These are phyloP conservation scores for Pythium chondricola DNA, from an alignment of 352 stramenopile genomes.

Conservation along the genomic window DNA sequence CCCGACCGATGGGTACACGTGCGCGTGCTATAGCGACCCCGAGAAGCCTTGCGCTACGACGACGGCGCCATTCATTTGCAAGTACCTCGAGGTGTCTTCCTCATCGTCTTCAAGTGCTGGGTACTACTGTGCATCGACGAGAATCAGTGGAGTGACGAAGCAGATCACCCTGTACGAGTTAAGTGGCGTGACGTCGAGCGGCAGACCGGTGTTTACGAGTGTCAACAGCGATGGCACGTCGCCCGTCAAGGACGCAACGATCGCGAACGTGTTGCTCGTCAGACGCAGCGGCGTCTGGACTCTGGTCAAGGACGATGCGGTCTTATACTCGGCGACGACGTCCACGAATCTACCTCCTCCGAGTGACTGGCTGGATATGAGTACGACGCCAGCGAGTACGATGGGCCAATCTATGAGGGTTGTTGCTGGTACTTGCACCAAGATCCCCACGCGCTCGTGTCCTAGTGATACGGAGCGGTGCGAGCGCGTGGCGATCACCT, in stretches of 20 bases:
- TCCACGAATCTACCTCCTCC: conserved; percentile 24
- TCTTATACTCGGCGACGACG: conserved; percentile 17
- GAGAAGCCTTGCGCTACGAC: conserved; percentile 33
- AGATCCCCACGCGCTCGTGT: conserved; percentile 21
- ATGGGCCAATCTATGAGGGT: conserved; percentile 25
- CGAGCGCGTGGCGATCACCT: conserved; percentile 35
- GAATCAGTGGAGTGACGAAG: conserved; percentile 12
- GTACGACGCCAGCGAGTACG: conserved; percentile 4
- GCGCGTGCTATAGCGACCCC: conserved; percentile 29
- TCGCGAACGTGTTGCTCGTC: conserved; percentile 24
- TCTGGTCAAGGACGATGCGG: conserved; percentile 16
- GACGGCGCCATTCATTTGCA: conserved; percentile 33
- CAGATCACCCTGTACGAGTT: conserved; percentile 27
- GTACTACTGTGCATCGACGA: conserved; percentile 30
- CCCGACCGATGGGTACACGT: conserved; percentile 50
- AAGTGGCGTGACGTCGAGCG: conserved; percentile 28
- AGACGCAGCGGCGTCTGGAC: conserved; percentile 29
- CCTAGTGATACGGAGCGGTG: conserved; percentile 35
- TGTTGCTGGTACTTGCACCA: conserved; percentile 28
- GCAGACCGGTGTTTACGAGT: conserved; percentile 33
- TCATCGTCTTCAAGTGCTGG: conserved; percentile 3
- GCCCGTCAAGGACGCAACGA: not conserved
- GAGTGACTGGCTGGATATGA: conserved; percentile 29
- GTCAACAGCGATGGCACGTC: conserved; percentile 9
- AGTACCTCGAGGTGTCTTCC: conserved; percentile 16